A percentile compares a stretch with the other conserved stretches of the same genome.
Conservation (phyloP, 2,329 filamentous ascomycete species). For the Trichoderma simmonsii region DNA sequence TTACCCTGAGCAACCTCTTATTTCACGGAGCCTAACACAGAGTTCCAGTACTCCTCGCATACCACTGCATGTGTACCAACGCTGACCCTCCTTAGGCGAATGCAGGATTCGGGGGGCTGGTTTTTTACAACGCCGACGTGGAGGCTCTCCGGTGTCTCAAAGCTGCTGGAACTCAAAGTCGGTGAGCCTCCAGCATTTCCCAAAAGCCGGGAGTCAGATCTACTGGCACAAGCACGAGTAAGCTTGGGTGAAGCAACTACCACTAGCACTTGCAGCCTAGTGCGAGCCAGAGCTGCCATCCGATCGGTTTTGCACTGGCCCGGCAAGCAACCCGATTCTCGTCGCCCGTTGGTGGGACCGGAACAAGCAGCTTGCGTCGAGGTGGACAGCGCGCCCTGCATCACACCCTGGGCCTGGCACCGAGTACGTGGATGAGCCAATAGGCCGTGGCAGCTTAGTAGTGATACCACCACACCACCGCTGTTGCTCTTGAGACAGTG, state of each 20-base stretch:
- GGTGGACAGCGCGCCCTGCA: slow-evolving; percentile 3
- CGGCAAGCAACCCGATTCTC: slow-evolving; percentile 5
- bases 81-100: not conserved
- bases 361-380: not conserved
- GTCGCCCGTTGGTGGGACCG: not conserved
- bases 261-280: not conserved
- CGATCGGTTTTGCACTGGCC: not conserved
- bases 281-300: not conserved
- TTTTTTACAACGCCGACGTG: not conserved
- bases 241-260: not conserved
- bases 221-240: not conserved
- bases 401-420: not conserved
- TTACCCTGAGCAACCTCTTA: not conserved
- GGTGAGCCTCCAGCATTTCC: not conserved
- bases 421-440: slow-evolving; percentile 4
- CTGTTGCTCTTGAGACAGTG: not conserved
- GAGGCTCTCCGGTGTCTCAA: not conserved
- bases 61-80: not conserved
- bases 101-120: not conserved
- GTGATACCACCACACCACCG: slow-evolving; percentile 4
- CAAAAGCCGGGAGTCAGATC: not conserved
- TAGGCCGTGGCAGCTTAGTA: not conserved
- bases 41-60: not conserved
- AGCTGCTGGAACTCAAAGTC: not conserved
- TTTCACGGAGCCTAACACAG: not conserved